These are phyloP conservation scores for Pseudogymnoascus sp. DNA, from an alignment of 2,329 filamentous ascomycete species.

Conservation along the genomic window DNA sequence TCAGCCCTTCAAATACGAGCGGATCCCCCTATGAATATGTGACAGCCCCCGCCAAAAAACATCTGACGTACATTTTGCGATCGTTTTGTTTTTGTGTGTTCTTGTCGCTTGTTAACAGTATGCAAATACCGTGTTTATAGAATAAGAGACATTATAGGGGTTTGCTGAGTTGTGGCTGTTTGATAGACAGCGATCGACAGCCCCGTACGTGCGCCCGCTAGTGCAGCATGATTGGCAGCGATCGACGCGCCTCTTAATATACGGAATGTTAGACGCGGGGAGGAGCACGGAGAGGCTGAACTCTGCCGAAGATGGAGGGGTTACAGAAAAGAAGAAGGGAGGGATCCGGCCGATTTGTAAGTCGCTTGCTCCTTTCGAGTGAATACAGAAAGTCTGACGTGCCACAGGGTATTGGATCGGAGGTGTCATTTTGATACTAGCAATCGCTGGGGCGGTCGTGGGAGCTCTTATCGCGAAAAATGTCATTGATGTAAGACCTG, in stretches of 20 bases:
- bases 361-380: background rate
- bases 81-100: background rate
- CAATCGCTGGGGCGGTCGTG: slow-evolving; percentile 3
- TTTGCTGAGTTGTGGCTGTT: background rate
- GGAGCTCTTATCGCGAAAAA: background rate
- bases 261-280: background rate
- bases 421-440: background rate
- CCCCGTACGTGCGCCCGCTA: background rate
- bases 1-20: slow-evolving; percentile 1
- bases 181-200: background rate
- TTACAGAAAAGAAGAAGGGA: background rate
- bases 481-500: background rate
- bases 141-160: background rate
- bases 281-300: background rate
- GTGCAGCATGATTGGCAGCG: background rate
- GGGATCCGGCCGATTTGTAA: background rate
- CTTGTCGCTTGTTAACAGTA: background rate
- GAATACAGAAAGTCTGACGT: background rate
- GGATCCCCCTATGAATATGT: background rate
- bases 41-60: background rate
- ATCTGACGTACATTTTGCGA: background rate
- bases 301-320: slow-evolving; percentile 1
- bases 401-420: background rate
- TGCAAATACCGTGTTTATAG: background rate
- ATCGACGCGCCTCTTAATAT: background rate